Percentiles rank a stretch among this genome's conserved stretches.
Evolutionary conservation across 768 basidiomycete genomes (phyloP).

Genomic region (Phaffia tasmanica): DNA sequence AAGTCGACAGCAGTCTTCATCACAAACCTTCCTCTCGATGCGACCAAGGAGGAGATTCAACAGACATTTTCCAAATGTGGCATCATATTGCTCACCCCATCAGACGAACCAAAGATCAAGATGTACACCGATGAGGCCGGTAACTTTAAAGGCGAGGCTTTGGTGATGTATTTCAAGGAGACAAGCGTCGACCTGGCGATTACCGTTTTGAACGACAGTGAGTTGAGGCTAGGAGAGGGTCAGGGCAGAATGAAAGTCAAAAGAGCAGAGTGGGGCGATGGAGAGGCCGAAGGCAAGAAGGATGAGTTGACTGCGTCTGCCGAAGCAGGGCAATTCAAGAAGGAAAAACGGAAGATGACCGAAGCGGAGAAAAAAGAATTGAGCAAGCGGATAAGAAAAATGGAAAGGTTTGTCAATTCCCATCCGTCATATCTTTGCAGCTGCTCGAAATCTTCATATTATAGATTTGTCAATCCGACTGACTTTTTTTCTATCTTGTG

Average conservation of each 20-base stretch:
- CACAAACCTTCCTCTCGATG: slow-evolving; percentile 64
- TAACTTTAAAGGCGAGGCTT: slow-evolving; percentile 79
- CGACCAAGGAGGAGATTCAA: slow-evolving; percentile 62
- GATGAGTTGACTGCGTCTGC: slow-evolving; percentile 25
- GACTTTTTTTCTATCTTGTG: neutral
- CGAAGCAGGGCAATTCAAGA: slow-evolving; percentile 32
- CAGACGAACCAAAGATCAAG: slow-evolving; percentile 88
- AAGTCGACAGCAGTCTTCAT: slow-evolving; percentile 81
- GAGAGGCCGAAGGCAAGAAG: slow-evolving; percentile 51
- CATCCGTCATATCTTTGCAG: neutral
- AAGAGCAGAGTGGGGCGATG: slow-evolving; percentile 34
- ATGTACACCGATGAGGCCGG: slow-evolving; percentile 76
- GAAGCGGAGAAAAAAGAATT: slow-evolving; percentile 36
- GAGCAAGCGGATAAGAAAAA: slow-evolving; percentile 35
- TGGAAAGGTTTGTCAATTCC: slow-evolving; percentile 45
- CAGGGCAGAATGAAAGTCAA: slow-evolving; percentile 39
- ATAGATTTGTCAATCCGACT: neutral
- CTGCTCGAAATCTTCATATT: slow-evolving; percentile 13
- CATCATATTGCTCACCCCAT: slow-evolving; percentile 80
- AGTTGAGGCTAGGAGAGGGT: slow-evolving; percentile 69
- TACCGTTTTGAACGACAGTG: slow-evolving; percentile 79
- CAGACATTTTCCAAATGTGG: slow-evolving; percentile 85
- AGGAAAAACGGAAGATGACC: slow-evolving; percentile 38
- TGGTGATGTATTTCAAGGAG: slow-evolving; percentile 95
- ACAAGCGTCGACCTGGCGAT: slow-evolving; percentile 80